Percentiles rank a stretch among this genome's conserved stretches.
These are phyloP conservation scores for Trichophyton mentagrophytes DNA, from an alignment of 2,329 filamentous ascomycete species.

Conservation along the genomic window DNA sequence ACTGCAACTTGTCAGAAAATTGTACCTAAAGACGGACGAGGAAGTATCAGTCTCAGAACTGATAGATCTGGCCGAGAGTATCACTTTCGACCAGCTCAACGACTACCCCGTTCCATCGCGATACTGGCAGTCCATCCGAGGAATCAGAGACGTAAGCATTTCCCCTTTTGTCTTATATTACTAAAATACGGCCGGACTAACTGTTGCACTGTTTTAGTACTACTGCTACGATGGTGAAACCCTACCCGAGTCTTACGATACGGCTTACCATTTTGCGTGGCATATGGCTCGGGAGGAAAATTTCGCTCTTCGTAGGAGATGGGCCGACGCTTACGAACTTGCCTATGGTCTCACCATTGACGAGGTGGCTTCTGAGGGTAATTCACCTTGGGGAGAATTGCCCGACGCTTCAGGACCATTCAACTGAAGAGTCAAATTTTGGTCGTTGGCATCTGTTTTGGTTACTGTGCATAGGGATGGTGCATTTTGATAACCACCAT, in stretches of 20 bases:
- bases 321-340: not conserved
- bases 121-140: not conserved
- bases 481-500: too few relatives aligned
- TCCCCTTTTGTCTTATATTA: not conserved
- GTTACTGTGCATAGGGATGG: not conserved
- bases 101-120: not conserved
- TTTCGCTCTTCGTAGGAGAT: not conserved
- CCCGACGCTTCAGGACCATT: too few relatives aligned
- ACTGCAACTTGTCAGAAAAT: not conserved
- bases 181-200: not conserved
- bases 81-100: not conserved
- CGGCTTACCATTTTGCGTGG: not conserved
- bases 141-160: not conserved
- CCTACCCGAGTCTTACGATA: not conserved
- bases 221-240: not conserved
- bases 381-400: too few relatives aligned
- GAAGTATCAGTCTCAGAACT: not conserved
- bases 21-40: not conserved
- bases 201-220: not conserved
- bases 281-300: not conserved
- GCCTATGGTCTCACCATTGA: not conserved
- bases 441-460: not conserved
- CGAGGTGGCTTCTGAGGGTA: not conserved
- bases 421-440: too few relatives aligned
- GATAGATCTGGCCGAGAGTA: not conserved